These are phyloP conservation scores for Gonapodya prolifera DNA, from an alignment of 192 early-diverging fungal genomes.

Conservation along the genomic window DNA sequence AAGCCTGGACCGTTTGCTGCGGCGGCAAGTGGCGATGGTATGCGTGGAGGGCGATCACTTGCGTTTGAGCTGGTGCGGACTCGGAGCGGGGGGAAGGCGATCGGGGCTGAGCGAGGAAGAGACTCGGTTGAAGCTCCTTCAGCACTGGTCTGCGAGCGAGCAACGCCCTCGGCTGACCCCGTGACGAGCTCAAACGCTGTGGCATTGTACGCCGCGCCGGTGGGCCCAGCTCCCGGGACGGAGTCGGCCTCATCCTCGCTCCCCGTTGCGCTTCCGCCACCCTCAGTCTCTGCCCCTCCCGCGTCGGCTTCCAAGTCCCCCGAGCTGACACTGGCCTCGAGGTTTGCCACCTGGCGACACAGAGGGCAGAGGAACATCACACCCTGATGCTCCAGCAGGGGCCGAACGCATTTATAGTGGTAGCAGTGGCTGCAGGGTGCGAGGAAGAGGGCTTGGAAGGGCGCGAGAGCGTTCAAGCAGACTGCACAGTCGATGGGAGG, in stretches of 20 bases:
- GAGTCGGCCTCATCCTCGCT: neutral
- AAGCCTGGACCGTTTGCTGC: no score
- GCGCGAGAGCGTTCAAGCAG: slow-evolving; percentile 35
- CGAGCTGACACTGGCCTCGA: slow-evolving; percentile 34
- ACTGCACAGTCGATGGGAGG: slow-evolving; percentile 50
- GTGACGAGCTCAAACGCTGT: neutral
- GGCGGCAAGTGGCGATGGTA: no score
- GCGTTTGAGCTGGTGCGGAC: no score
- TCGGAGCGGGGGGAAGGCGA: no score
- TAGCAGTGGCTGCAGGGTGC: slow-evolving; percentile 52
- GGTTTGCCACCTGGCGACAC: slow-evolving; percentile 48
- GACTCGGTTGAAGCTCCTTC: no score
- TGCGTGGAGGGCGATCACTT: no score
- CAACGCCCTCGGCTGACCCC: no score
- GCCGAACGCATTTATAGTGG: slow-evolving; percentile 44
- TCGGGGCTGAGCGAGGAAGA: no score
- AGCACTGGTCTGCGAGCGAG: no score
- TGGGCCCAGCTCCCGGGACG: neutral
- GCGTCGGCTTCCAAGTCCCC: slow-evolving; percentile 14
- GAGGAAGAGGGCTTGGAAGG: slow-evolving; percentile 47
- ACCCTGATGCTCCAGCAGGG: slow-evolving; percentile 24
- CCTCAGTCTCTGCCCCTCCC: neutral
- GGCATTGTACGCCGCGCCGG: neutral
- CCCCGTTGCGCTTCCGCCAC: neutral
- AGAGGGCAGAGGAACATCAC: slow-evolving; percentile 52